phyloP scores from a whole-genome alignment of 805 yeast species.

The Ogataea salicorniae region DNA sequence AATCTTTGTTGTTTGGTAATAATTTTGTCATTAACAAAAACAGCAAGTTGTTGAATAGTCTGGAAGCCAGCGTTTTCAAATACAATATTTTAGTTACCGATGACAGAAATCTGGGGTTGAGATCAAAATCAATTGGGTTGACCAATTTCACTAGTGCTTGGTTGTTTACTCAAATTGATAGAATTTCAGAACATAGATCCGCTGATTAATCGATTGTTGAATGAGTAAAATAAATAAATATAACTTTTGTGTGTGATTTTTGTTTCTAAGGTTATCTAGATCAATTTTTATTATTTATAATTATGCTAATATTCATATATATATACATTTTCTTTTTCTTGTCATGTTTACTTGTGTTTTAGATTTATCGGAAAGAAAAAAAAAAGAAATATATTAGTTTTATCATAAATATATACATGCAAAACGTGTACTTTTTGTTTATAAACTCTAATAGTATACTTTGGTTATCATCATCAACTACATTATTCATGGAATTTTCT shows the following conservation, averaged over 20 bases:
- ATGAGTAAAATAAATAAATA: too few relatives aligned
- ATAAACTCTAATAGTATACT: too few relatives aligned
- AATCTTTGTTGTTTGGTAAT: conserved; percentile 24
- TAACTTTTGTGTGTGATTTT: not conserved
- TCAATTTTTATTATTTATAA: not conserved
- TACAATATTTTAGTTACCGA: conserved; percentile 67
- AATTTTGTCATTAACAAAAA: conserved; percentile 17
- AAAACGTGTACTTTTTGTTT: too few relatives aligned
- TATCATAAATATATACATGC: too few relatives aligned
- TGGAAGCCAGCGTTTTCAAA: conserved; percentile 40
- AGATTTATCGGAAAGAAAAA: too few relatives aligned
- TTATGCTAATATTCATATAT: too few relatives aligned
- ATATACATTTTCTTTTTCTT: too few relatives aligned
- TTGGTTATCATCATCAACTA: too few relatives aligned
- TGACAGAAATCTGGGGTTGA: conserved; percentile 64
- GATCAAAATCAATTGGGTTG: conserved; percentile 55
- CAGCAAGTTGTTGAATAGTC: conserved; percentile 25
- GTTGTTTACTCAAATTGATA: conserved; percentile 50
- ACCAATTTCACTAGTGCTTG: conserved; percentile 54
- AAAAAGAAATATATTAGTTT: too few relatives aligned
- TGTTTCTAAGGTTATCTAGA: not conserved
- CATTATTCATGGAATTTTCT: too few relatives aligned
- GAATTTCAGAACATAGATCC: conserved; percentile 44
- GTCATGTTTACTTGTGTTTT: too few relatives aligned
- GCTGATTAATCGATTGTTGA: conserved; percentile 34